Percentiles rank a stretch among this genome's conserved stretches.
Evolutionary conservation across 768 basidiomycete genomes (phyloP).

Genomic region (Kwoniella mangroviensis): DNA sequence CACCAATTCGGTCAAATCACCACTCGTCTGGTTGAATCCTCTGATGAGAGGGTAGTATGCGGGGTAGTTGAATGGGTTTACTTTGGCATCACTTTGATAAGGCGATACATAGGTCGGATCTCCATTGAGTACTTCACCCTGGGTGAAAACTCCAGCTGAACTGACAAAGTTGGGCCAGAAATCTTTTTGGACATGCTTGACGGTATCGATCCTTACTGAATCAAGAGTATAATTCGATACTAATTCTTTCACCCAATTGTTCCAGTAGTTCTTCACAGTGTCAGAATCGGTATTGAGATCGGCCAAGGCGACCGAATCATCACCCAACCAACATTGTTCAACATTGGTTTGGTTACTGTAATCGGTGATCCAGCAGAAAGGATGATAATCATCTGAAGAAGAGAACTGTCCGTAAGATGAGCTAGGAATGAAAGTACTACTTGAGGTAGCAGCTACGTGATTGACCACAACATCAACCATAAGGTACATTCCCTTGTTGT

Average conservation of each 20-base stretch:
- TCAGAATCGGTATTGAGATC: conserved; percentile 78
- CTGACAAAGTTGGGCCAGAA: conserved; percentile 79
- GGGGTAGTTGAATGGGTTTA: conserved; percentile 57
- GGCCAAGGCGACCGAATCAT: conserved; percentile 71
- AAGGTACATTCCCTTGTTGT: conserved; percentile 77
- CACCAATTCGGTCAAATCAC: conserved; percentile 43
- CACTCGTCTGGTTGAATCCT: conserved; percentile 52
- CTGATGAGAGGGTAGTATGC: conserved; percentile 53
- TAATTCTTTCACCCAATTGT: conserved; percentile 70
- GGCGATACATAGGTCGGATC: conserved; percentile 48
- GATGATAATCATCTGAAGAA: conserved; percentile 70
- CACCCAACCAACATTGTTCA: conserved; percentile 83
- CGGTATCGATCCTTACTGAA: conserved; percentile 74
- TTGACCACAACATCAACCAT: conserved; percentile 88
- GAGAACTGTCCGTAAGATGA: conserved; percentile 44
- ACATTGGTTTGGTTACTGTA: conserved; percentile 73
- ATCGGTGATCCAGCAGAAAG: conserved; percentile 71
- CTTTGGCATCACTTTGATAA: conserved; percentile 51
- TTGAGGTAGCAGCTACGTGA: conserved; percentile 74
- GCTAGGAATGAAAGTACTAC: conserved; percentile 64
- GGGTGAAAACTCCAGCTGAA: conserved; percentile 81
- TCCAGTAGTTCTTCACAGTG: conserved; percentile 68
- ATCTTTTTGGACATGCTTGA: conserved; percentile 68
- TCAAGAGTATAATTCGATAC: conserved; percentile 76
- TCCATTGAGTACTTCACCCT: conserved; percentile 70